Base-by-base conservation (phyloP, 441 rosid genomes). In the Geranium incanum region DNA sequence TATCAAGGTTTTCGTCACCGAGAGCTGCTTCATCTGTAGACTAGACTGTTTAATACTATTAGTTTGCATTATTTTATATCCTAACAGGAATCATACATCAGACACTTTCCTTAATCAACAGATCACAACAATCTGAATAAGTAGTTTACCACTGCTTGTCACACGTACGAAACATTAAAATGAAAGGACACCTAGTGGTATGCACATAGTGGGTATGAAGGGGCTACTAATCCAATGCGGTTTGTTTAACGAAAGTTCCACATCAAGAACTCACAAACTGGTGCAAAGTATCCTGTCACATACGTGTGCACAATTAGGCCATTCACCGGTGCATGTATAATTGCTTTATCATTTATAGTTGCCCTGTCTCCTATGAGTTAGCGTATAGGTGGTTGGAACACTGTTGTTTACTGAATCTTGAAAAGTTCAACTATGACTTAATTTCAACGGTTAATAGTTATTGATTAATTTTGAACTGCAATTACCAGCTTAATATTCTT, bases 401-500 rank as follows among this genome's bases (percentile, higher is more conserved):
- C 45, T 67, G 45, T 41, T 70, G 36, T 66, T 63, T 45, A 36
- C 71, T 66, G 36, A 57, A 59, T 41, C 60, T 9, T 60, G 57
- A 72, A 52, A 52, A 23, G 36, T 62, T 43, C 9, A 21, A 12
- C 21, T 15, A 55, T 55, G 62, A 21, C 52, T 70, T 67, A 37
- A 45, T 71, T 45, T 48, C 7, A 63, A 28, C 67, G 19, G 8
- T 63, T 21, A 62, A 21, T 18, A 6, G 4, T 66, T 43, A 60
- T 73, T 71, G 62, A 15, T 68, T 16, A 63, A 16, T 73, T 68
- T 70, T 36, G 55, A 70, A 33, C 45, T 59, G 50, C 36, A 66
- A 65, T 76, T 71, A 48, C 72, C 66, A 70, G 19, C 72, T 75
- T 73, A 36, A 60, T 74, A 4, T 76, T 74, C 50, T 84, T 81